phyloP scores from a whole-genome alignment of 139 green algal genomes.

The Spirogloea muscicola region DNA sequence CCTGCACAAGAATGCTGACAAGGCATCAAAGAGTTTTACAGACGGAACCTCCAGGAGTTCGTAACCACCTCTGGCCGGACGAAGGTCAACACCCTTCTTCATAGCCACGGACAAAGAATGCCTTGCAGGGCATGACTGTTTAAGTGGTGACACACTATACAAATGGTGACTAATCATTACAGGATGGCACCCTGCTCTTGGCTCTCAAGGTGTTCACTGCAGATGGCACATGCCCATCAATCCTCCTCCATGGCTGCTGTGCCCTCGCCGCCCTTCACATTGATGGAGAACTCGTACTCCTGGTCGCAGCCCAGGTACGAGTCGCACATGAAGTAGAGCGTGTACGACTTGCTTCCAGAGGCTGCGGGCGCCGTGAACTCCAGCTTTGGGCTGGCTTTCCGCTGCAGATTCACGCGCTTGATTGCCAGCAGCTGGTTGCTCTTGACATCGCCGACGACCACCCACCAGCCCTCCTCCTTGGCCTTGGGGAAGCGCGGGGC shows the following conservation, averaged over 20 bases:
- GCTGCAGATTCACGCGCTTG: conserved; percentile 73
- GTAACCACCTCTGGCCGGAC: too few relatives aligned
- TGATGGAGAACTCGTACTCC: conserved; percentile 93
- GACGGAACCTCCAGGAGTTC: too few relatives aligned
- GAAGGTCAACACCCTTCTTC: neutral
- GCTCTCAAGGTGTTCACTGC: neutral
- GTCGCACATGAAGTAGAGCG: conserved; percentile 98
- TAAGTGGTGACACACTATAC: too few relatives aligned
- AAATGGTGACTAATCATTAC: neutral
- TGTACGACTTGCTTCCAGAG: conserved; percentile 61
- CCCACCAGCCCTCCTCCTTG: conserved; percentile 96
- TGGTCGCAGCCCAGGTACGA: conserved; percentile 94
- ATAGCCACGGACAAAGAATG: neutral
- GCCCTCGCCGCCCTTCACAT: conserved; percentile 57
- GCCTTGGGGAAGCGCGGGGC: conserved; percentile 73
- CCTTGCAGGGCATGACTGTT: neutral
- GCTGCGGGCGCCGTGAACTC: conserved; percentile 74
- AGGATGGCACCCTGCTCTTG: neutral
- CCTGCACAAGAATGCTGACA: too few relatives aligned
- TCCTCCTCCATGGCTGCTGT: conserved; percentile 4
- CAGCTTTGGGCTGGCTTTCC: conserved; percentile 70
- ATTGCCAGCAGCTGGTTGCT: conserved; percentile 84
- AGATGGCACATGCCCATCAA: neutral
- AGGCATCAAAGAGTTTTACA: too few relatives aligned
- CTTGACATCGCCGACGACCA: conserved; percentile 83